Base-by-base conservation (phyloP, 176 grass and related monocot species). In the Melocanna baccifera region DNA sequence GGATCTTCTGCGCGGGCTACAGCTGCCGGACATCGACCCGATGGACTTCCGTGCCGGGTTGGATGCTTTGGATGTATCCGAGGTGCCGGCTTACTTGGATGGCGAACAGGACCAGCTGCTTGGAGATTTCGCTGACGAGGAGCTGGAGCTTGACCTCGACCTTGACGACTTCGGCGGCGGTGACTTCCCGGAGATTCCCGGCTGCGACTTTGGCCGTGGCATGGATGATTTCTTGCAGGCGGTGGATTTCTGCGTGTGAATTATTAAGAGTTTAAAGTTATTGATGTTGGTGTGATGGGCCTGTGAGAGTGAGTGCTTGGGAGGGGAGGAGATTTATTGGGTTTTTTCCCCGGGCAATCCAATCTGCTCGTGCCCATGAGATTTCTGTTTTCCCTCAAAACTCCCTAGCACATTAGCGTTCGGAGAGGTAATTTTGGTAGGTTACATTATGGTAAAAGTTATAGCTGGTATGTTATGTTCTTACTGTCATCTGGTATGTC, bases 321-420 rank as follows among this genome's bases (percentile, higher is more conserved):
- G 73, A 79, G 12, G 19, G 51, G 55, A 50, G 81, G 58, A 45
- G 67, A 56, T 58, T 47, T 85, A 72, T 82, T 87, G 91, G 91
- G 91, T 93, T 93, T 93, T 87, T 93, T 82, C 81, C 80, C 80
- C 85, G 88, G 57, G 88, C 88, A 39, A 13, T 37, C 12, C 53
- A 56, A 22, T 10, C 41, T 14, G 88, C 81, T 15, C 87, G 88
- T 52, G 84, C 91, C 85, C 88, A 70, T 10, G 65, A 18, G 30
- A 37, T 70, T 19, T 84, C 66, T 76, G 25, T 55, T 52, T 57
- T 58, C 40, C 45, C 37, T 13, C 5, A 7, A 37, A n/a, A 20
- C 69, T 72, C 75, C 86, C 43, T 53, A 47, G 64, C 43, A 71
- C 70, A 66, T 73, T 83, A 83, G 48, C 61, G 41, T 73, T 59